A percentile compares a stretch with the other conserved stretches of the same genome.
Evolutionary conservation across 352 stramenopile genomes (phyloP).

Genomic region (Saprolegnia diclina): DNA sequence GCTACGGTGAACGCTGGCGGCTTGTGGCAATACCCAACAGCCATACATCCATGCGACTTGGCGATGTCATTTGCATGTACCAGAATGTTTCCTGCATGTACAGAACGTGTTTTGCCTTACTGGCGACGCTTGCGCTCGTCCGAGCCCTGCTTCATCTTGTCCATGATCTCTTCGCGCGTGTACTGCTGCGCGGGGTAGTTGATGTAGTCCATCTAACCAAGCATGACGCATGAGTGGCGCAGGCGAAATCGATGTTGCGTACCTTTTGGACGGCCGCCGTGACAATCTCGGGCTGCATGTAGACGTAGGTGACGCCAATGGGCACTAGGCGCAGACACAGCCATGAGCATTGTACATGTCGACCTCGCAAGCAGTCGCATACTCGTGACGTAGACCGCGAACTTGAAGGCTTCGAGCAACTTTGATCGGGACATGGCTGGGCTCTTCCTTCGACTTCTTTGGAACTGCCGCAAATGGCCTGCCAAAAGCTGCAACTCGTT

Average conservation of each 20-base stretch:
- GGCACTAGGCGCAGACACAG: conserved; percentile 49
- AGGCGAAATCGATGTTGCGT: neutral
- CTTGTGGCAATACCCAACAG: no score
- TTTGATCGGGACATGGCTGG: conserved; percentile 17
- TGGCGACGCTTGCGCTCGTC: conserved; percentile 33
- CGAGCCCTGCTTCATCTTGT: conserved; percentile 68
- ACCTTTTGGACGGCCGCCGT: conserved; percentile 68
- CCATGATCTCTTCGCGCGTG: conserved; percentile 66
- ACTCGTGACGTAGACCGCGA: conserved; percentile 25
- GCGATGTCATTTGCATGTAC: no score
- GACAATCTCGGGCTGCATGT: conserved; percentile 82
- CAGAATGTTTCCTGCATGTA: no score
- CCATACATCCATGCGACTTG: no score
- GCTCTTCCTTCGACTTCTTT: conserved; percentile 12
- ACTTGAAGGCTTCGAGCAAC: conserved; percentile 24
- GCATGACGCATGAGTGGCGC: neutral
- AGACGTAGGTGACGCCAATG: conserved; percentile 69
- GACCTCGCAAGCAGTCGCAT: neutral
- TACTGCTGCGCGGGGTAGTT: conserved; percentile 71
- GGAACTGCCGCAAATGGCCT: neutral
- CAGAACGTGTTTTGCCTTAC: neutral
- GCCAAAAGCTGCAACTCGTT: neutral
- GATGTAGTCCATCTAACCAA: conserved; percentile 57
- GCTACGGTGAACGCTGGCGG: no score
- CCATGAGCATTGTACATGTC: neutral